Evolutionary conservation across 176 grass and related monocot species (phyloP).

Genomic region (Saccharum officinarum): DNA sequence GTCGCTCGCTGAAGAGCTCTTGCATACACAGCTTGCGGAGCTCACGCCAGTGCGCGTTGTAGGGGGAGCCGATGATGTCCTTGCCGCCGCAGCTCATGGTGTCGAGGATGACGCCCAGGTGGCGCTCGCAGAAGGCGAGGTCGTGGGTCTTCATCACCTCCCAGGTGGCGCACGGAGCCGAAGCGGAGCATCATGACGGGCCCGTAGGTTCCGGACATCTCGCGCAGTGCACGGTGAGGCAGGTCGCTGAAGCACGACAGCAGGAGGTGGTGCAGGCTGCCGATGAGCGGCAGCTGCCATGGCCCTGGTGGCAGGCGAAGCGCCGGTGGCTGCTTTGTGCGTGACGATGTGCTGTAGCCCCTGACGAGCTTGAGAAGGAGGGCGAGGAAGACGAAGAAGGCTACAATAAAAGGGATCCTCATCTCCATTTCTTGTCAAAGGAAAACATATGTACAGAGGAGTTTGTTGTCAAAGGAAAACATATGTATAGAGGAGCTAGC

Average conservation of each 20-base stretch:
- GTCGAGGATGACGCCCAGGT: slow-evolving; percentile 16
- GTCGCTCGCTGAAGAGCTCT: slow-evolving; percentile 43
- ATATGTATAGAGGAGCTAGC: no score
- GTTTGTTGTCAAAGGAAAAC: no score
- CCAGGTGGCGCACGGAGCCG: background rate
- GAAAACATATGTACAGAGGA: no score
- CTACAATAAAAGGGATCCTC: background rate
- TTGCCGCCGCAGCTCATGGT: slow-evolving; percentile 19
- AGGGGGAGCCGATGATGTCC: slow-evolving; percentile 32
- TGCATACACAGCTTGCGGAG: slow-evolving; percentile 35
- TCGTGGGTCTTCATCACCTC: slow-evolving; percentile 46
- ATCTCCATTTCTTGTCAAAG: background rate
- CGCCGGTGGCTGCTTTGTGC: background rate
- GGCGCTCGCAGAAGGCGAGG: slow-evolving; percentile 30
- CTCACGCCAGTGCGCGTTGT: slow-evolving; percentile 42
- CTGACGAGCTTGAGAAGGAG: background rate
- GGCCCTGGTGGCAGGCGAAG: slow-evolving; percentile 28
- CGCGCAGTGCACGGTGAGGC: slow-evolving; percentile 29
- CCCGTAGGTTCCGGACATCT: slow-evolving; percentile 12
- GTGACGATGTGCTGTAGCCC: background rate
- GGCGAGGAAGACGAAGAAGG: background rate
- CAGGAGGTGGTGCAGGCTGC: slow-evolving; percentile 40
- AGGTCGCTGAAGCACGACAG: slow-evolving; percentile 17
- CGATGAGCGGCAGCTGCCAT: slow-evolving; percentile 46
- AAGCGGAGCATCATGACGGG: background rate